These are phyloP conservation scores for Leptodermis oblonga DNA, from an alignment of 257 asterid species.

Conservation along the genomic window DNA sequence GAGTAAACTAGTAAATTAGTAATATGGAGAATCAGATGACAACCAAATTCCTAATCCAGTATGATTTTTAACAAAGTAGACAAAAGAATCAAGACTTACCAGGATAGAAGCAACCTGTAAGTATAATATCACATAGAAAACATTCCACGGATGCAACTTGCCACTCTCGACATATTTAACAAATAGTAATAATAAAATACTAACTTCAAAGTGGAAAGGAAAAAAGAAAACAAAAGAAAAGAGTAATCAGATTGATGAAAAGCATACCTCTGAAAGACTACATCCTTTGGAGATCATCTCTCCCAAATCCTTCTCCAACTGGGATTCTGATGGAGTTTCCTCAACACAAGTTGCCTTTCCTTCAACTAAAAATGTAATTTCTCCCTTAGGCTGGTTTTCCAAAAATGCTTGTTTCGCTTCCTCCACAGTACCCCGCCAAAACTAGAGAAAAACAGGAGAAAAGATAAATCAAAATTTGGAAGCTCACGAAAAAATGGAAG, in stretches of 20 bases:
- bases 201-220: background rate
- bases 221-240: background rate
- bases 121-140: background rate
- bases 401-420: conserved; percentile 71
- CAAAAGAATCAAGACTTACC: background rate
- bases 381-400: conserved; percentile 75
- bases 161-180: background rate
- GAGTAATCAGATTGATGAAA: conserved; percentile 9
- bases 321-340: conserved; percentile 58
- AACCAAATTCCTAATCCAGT: background rate
- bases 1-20: background rate
- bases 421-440: conserved; percentile 78
- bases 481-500: background rate
- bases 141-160: background rate
- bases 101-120: background rate
- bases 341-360: conserved; percentile 43
- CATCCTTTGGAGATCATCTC: conserved; percentile 68
- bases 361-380: conserved; percentile 83
- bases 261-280: conserved; percentile 73
- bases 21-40: background rate
- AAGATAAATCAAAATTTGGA: background rate
- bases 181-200: background rate
- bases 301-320: conserved; percentile 70
- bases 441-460: conserved; percentile 34
- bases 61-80: background rate